phyloP scores from a whole-genome alignment of 192 early-diverging fungal genomes.

The Linnemannia schmuckeri region DNA sequence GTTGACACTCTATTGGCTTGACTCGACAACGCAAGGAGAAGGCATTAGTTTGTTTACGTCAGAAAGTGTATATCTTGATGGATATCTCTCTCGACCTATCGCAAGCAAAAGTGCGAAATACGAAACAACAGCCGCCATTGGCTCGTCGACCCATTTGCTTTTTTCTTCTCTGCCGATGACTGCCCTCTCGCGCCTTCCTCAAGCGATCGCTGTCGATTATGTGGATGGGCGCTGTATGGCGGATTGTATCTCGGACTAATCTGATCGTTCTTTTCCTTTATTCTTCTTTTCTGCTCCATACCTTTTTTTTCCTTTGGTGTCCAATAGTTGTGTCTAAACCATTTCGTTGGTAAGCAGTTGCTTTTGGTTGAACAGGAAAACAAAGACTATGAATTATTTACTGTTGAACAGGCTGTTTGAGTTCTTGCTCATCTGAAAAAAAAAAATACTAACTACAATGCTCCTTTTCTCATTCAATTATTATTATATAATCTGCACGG shows the following conservation, averaged over 20 bases:
- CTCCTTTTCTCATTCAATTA: slow-evolving; percentile 4
- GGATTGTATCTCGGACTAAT: background rate
- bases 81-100: background rate
- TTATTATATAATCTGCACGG: background rate
- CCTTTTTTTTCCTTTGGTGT: background rate
- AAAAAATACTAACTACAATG: background rate
- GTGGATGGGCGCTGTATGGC: background rate
- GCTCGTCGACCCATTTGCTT: background rate
- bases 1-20: slow-evolving; percentile 7
- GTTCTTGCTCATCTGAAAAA: background rate
- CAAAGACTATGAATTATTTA: background rate
- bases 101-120: slow-evolving; percentile 1
- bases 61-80: background rate
- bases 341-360: slow-evolving; percentile 66
- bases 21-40: background rate
- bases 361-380: background rate
- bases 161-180: background rate
- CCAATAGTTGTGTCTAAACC: slow-evolving; percentile 67
- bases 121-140: background rate
- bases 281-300: background rate
- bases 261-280: background rate
- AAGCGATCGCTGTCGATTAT: background rate
- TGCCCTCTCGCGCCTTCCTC: background rate
- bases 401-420: background rate
- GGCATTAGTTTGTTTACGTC: background rate